Base-by-base conservation (phyloP, 768 basidiomycete genomes). In the Sporobolomyces roseus region DNA sequence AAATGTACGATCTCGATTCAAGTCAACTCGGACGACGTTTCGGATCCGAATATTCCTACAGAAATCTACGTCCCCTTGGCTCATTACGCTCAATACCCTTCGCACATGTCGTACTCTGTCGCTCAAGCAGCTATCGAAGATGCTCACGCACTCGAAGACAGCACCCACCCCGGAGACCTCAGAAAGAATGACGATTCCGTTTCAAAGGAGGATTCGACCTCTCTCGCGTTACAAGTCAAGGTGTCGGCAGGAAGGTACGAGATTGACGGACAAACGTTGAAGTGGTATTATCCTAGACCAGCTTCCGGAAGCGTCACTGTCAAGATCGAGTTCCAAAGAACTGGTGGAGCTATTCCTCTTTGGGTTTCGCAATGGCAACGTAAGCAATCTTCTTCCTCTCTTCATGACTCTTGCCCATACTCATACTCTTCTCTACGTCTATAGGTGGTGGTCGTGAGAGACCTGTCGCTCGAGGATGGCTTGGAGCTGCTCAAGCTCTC, bases 21-120 rank as follows among this genome's bases (percentile, higher is more conserved):
- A 30, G 90, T 94, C 19, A 76, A 79, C 0, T 71, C 84, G 7
- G 84, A 84, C 33, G 90, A 93, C 75, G 78, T 79, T 29, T 79
- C 78, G 8, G 73, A 66, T 16, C 55, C 66, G 9, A 77, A 77
- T 33, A 79, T 85, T 1, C 83, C 86, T n/a, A 97, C 92, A 25
- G 96, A 96, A 82, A 86, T 98, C 27, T 99, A 84, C 77, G 78
- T 98, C 1, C 96, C 96, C 7, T 82, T 91, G 55, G 87, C 94
- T 25, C 96, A 99, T 77, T 99, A 86, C 77, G 90, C 88, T 4
- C 82, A 83, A 23, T 63, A 49, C 63, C 72, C 72, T 2, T 41
- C 66, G 0, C 43, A 59, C 27, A 32, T 69, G 3, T 64, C 62
- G 41, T 69, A 64, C 58, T 51, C 63, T 35, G 63, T 69, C 36